These are phyloP conservation scores for Prunus kanzakura DNA, from an alignment of 306 rosid species.

Conservation along the genomic window DNA sequence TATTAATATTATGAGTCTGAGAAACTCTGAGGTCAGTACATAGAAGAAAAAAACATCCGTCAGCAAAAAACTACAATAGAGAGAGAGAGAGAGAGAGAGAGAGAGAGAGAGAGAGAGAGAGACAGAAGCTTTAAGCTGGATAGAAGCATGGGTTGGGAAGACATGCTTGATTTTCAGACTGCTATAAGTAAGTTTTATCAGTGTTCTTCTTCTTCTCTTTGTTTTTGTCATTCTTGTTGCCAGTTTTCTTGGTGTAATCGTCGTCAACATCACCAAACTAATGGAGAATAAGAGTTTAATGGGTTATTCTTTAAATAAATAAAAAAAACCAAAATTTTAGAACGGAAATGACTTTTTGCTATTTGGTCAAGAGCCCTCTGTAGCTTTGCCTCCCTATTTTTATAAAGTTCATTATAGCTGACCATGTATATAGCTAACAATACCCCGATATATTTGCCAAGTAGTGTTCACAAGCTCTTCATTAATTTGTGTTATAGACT, in stretches of 20 bases:
- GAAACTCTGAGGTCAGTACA: background rate
- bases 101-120: background rate
- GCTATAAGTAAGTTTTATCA: constrained; percentile 39
- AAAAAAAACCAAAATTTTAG: background rate
- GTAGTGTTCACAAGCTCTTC: background rate
- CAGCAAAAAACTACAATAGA: background rate
- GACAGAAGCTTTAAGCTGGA: constrained; percentile 21
- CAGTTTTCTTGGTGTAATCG: background rate
- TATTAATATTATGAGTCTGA: background rate
- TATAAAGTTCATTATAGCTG: background rate
- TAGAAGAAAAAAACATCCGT: background rate
- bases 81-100: background rate
- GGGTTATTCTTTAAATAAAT: background rate
- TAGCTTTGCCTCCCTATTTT: background rate
- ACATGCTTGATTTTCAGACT: constrained; percentile 21
- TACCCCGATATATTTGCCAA: background rate
- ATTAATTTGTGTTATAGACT: background rate
- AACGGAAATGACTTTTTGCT: background rate
- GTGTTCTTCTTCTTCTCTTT: background rate
- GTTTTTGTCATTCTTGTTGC: background rate
- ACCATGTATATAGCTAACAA: background rate
- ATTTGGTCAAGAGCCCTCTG: background rate
- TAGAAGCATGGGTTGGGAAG: constrained; percentile 45
- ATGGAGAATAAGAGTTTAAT: too few species aligned
- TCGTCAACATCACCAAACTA: background rate